Evolutionary conservation across 257 asterid genomes (phyloP).

Genomic region (Solanum corneliomulleri): DNA sequence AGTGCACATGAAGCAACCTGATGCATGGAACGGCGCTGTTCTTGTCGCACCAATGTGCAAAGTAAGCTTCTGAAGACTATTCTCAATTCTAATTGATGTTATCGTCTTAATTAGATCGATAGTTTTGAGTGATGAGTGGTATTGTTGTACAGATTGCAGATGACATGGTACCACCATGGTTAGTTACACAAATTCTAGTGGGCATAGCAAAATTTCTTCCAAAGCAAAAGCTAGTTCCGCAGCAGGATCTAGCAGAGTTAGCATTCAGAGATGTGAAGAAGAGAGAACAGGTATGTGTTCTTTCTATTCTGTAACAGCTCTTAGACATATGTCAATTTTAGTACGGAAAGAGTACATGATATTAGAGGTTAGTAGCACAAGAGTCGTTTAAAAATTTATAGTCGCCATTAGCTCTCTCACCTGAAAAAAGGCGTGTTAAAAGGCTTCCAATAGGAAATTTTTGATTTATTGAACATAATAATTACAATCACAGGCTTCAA

Average conservation of each 20-base stretch:
- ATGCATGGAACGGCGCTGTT: slow-evolving; percentile 58
- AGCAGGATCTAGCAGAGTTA: slow-evolving; percentile 56
- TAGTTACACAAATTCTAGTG: slow-evolving; percentile 48
- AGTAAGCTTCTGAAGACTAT: slow-evolving; percentile 9
- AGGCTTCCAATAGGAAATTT: neutral
- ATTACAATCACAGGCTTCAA: neutral
- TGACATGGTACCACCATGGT: slow-evolving; percentile 75
- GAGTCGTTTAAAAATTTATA: neutral
- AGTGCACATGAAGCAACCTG: slow-evolving; percentile 46
- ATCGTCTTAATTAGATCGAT: neutral
- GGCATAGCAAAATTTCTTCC: slow-evolving; percentile 80
- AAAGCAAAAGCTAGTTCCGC: slow-evolving; percentile 70
- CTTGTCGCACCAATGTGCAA: slow-evolving; percentile 79
- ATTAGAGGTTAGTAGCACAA: neutral
- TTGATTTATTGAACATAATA: neutral
- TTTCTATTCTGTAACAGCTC: neutral
- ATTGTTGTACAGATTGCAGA: slow-evolving; percentile 60
- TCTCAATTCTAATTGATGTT: neutral
- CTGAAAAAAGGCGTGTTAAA: neutral
- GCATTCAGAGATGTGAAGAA: slow-evolving; percentile 69
- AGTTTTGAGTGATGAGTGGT: neutral
- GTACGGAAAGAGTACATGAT: neutral
- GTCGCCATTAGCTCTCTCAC: neutral
- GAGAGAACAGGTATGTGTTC: slow-evolving; percentile 40
- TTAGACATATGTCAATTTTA: neutral